Evolutionary conservation across 2,329 filamentous ascomycete species (phyloP), one percentile per base, ranked within the genome.

Genomic region (Trichoderma lentiforme): DNA sequence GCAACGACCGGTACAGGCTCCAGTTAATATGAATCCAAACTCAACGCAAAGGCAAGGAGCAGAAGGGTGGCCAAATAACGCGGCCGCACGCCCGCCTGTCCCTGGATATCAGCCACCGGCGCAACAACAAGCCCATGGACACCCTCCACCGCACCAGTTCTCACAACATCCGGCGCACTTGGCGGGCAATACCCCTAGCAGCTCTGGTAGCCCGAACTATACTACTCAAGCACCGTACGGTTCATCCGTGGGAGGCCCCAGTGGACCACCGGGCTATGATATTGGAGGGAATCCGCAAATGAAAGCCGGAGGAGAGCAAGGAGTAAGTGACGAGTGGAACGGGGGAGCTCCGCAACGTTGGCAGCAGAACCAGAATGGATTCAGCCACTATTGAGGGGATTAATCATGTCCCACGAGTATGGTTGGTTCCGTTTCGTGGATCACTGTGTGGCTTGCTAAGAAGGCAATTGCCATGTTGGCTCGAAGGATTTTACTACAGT

Each of bases 311-410:
- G 56, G 36, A 26, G 66, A 69, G 28, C 66, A 39, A 15, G 39
- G 36, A 26, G 34, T 61, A n/a, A 21, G 18, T 18, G 57, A 69
- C 11, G 66, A 69, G 6, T 69, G 66, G 66, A 61, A 51, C 14
- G 39, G 26, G 1, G 34, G 34, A 14, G 66, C 26, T n/a, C 66
- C 47, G 36, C 66, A 61, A 39, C 66, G 39, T 61, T 53, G 66
- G 66, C 56, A 69, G 39, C 66, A 69, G 34, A 43, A 28, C 18
- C 66, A 69, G n/a, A 58, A 43, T 51, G 66, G 66, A 14, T 69
- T 34, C 24, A 69, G 34, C 51, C 57, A 60, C 18, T 69, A 69
- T 21, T 69, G 43, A 32, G 34, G 7, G 24, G 5, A 18, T 30
- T 21, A 30, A 63, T 34, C n/a, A 43, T 30, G n/a, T 51, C n/a